phyloP scores from a whole-genome alignment of 768 basidiomycete species.

The Naganishia vaughanmartiniae region DNA sequence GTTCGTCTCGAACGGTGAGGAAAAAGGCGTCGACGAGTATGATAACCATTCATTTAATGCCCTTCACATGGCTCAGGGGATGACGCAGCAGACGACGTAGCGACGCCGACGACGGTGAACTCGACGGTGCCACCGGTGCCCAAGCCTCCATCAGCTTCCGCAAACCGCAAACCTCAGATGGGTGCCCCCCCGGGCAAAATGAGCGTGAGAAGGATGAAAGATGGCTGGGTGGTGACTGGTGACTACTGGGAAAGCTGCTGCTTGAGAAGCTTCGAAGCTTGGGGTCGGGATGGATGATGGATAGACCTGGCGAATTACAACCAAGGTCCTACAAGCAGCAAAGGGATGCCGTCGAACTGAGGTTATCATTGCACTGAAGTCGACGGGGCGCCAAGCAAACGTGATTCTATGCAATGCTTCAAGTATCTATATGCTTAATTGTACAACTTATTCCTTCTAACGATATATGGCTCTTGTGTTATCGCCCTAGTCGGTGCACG shows the following conservation, averaged over 20 bases:
- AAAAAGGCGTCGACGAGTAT: too few species aligned
- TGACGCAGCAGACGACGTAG: slow-evolving; percentile 8
- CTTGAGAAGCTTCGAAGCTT: too few species aligned
- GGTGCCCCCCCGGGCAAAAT: neutral
- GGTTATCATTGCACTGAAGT: too few species aligned
- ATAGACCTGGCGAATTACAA: too few species aligned
- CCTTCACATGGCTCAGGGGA: neutral
- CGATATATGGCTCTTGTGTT: neutral
- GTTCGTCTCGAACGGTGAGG: too few species aligned
- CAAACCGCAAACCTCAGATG: neutral
- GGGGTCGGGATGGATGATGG: neutral
- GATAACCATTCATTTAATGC: too few species aligned
- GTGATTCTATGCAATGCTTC: neutral
- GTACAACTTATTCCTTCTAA: neutral
- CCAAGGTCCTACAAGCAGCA: too few species aligned
- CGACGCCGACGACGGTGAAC: too few species aligned
- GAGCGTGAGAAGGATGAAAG: too few species aligned
- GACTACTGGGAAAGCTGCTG: too few species aligned
- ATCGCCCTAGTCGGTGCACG: too few species aligned
- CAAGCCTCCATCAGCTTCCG: neutral
- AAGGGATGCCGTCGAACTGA: neutral
- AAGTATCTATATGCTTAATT: neutral
- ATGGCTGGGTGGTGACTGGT: neutral
- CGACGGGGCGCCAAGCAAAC: too few species aligned
- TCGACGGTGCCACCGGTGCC: neutral